Evolutionary conservation across 495 filamentous ascomycete genomes (phyloP).

Genomic region (Tuber borchii): DNA sequence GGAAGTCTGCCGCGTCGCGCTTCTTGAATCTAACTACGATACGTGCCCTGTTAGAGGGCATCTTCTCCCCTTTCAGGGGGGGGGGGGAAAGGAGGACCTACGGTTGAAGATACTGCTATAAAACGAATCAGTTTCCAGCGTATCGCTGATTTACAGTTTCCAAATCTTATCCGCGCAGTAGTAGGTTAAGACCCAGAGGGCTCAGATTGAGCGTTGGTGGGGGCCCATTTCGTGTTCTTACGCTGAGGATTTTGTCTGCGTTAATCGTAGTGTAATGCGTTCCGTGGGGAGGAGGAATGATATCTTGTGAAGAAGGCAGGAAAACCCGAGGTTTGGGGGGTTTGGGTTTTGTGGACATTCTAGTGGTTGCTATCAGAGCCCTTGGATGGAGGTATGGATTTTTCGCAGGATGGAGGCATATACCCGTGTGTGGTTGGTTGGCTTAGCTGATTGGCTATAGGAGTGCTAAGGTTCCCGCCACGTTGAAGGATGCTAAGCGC

Average conservation of each 20-base stretch:
- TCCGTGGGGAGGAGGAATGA: neutral
- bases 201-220: slow-evolving; percentile 78
- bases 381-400: neutral
- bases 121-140: slow-evolving; percentile 55
- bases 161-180: slow-evolving; percentile 67
- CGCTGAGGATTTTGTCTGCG: slow-evolving; percentile 52
- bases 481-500: too few species aligned
- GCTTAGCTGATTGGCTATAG: neutral
- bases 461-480: too few species aligned
- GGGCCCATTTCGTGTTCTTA: slow-evolving; percentile 65
- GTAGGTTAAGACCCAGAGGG: slow-evolving; percentile 75
- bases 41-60: neutral
- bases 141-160: slow-evolving; percentile 59
- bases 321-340: slow-evolving; percentile 43
- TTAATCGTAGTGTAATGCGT: slow-evolving; percentile 16
- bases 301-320: slow-evolving; percentile 66
- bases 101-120: slow-evolving; percentile 48
- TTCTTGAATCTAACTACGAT: slow-evolving; percentile 51
- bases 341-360: slow-evolving; percentile 15
- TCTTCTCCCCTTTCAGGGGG: neutral
- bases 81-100: neutral
- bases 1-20: slow-evolving; percentile 58
- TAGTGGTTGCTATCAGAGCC: neutral
- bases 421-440: neutral
- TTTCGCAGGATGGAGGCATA: neutral